Evolutionary conservation across 768 basidiomycete genomes (phyloP).

Genomic region (Polyporus arcularius): DNA sequence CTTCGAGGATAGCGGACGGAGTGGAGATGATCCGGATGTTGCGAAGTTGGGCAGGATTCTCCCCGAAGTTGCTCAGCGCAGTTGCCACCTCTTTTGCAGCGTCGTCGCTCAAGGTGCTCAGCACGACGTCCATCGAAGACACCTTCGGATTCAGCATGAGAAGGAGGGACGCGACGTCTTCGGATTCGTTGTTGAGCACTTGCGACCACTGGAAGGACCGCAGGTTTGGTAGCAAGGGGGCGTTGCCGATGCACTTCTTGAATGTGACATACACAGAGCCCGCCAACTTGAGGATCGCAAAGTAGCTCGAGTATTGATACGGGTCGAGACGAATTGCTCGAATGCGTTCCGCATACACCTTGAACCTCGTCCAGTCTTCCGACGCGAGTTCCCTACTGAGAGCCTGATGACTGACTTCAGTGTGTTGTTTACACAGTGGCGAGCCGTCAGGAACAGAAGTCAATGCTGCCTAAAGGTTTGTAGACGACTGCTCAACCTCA

Average conservation of each 20-base stretch:
- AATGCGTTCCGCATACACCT: conserved; percentile 12
- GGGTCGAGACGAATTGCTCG: not conserved
- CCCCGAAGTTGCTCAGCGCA: not conserved
- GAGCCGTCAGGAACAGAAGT: no score
- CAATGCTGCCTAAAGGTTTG: no score
- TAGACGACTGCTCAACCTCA: no score
- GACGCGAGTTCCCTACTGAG: conserved; percentile 1
- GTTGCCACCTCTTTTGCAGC: not conserved
- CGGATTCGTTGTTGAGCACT: not conserved
- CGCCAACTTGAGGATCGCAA: not conserved
- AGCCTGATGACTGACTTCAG: not conserved
- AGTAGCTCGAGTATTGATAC: not conserved
- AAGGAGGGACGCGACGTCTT: conserved; percentile 4
- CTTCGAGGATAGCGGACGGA: not conserved
- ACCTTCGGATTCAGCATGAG: conserved; percentile 12
- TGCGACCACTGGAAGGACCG: conserved; percentile 12
- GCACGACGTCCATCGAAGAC: not conserved
- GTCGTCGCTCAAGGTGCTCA: not conserved
- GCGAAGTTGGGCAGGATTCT: not conserved
- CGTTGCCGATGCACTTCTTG: not conserved
- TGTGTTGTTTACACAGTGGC: no score
- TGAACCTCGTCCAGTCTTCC: conserved; percentile 13
- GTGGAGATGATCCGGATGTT: conserved; percentile 1
- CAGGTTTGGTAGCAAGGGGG: conserved; percentile 12
- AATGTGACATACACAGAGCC: not conserved